Conservation (phyloP, 2,329 filamentous ascomycete genomes). For the Cordyceps pruinosa region DNA sequence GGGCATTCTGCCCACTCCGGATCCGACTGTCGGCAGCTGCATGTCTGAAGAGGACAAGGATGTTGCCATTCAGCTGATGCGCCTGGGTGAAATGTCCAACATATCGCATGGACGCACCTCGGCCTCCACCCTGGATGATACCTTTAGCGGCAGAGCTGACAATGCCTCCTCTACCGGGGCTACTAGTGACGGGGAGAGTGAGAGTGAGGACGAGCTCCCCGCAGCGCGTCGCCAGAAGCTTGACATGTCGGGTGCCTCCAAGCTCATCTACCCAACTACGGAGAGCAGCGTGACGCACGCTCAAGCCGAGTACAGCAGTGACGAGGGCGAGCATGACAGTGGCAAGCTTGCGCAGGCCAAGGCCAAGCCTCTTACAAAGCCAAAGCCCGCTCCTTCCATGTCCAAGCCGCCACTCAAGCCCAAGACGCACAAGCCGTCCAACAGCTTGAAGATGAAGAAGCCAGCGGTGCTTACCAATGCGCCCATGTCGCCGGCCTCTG, state of each 20-base stretch:
- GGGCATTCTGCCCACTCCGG: conserved; percentile 78
- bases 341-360: conserved; percentile 33
- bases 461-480: conserved; percentile 30
- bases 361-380: conserved; percentile 33
- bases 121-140: conserved; percentile 87
- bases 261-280: conserved; percentile 44
- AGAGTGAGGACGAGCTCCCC: conserved; percentile 55
- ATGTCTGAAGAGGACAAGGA: conserved; percentile 93
- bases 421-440: conserved; percentile 36
- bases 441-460: conserved; percentile 46
- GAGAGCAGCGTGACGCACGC: conserved; percentile 45
- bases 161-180: conserved; percentile 77
- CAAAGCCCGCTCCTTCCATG: conserved; percentile 29
- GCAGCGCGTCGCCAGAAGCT: conserved; percentile 52
- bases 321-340: conserved; percentile 29
- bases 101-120: conserved; percentile 90
- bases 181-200: conserved; percentile 69
- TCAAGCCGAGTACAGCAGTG: conserved; percentile 30
- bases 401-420: conserved; percentile 32
- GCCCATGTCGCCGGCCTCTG: conserved; percentile 57
- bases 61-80: conserved; percentile 94
- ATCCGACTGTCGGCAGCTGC: conserved; percentile 93
- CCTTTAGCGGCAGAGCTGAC: conserved; percentile 84
- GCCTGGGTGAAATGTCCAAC: conserved; percentile 87
- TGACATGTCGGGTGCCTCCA: conserved; percentile 35